Evolutionary conservation across 345 rosid species (phyloP).

Genomic region (Eucalyptus lansdowneana): DNA sequence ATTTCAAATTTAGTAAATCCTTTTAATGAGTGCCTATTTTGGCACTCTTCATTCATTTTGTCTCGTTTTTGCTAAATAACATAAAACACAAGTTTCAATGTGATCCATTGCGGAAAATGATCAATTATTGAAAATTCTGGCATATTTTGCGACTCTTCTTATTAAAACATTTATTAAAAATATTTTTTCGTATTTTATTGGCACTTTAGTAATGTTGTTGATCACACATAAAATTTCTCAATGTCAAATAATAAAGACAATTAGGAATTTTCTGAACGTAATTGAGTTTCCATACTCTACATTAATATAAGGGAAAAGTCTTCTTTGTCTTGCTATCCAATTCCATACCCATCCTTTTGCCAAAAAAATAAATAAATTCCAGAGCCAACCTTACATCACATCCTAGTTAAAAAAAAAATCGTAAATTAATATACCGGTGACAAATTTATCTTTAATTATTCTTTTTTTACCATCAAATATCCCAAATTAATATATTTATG

Average conservation of each 20-base stretch:
- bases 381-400: too few relatives aligned
- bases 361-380: fast-evolving
- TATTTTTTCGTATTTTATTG: neutral
- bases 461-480: too few relatives aligned
- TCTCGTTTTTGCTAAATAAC: neutral
- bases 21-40: too few relatives aligned
- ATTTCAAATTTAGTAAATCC: too few relatives aligned
- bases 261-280: neutral
- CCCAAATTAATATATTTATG: fast-evolving
- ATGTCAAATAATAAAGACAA: neutral
- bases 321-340: too few relatives aligned
- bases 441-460: too few relatives aligned
- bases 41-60: neutral
- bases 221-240: neutral
- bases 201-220: neutral
- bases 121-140: neutral
- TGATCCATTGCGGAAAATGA: too few relatives aligned
- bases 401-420: too few relatives aligned
- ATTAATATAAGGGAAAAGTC: too few relatives aligned
- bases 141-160: neutral
- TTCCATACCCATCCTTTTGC: too few relatives aligned
- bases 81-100: neutral
- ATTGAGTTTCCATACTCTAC: neutral
- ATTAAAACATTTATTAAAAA: too few relatives aligned
- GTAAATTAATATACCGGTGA: fast-evolving